A percentile compares a stretch with the other conserved stretches of the same genome.
phyloP scores from a whole-genome alignment of 2,329 filamentous ascomycete genomes.

The Phialocephala sp. region DNA sequence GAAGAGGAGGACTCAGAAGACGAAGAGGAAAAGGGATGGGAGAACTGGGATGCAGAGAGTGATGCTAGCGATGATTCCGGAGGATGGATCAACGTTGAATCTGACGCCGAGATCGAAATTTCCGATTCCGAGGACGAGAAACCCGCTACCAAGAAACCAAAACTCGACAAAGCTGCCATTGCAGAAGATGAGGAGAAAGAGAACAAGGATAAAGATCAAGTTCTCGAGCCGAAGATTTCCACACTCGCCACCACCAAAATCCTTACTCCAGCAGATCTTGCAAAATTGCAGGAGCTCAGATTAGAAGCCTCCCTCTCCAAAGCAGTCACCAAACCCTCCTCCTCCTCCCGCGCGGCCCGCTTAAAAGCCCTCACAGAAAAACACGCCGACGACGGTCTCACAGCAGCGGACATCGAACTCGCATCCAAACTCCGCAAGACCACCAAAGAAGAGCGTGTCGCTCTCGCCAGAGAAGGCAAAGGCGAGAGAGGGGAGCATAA shows the following conservation, averaged over 20 bases:
- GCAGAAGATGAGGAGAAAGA: slow-evolving; percentile 50
- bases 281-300: slow-evolving; percentile 89
- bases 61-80: slow-evolving; percentile 72
- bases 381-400: slow-evolving; percentile 86
- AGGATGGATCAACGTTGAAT: slow-evolving; percentile 91
- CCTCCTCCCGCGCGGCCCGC: slow-evolving; percentile 33
- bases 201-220: slow-evolving; percentile 46
- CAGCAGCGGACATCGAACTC: slow-evolving; percentile 89
- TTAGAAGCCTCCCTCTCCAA: slow-evolving; percentile 74
- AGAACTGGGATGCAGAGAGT: slow-evolving; percentile 45
- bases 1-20: slow-evolving; percentile 59
- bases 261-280: slow-evolving; percentile 93
- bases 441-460: slow-evolving; percentile 89
- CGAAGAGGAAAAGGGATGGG: slow-evolving; percentile 36
- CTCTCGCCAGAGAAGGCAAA: slow-evolving; percentile 82
- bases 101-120: slow-evolving; percentile 79
- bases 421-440: slow-evolving; percentile 80
- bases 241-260: slow-evolving; percentile 92
- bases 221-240: slow-evolving; percentile 55
- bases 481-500: slow-evolving; percentile 80
- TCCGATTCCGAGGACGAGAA: slow-evolving; percentile 78
- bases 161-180: slow-evolving; percentile 47
- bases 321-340: slow-evolving; percentile 51
- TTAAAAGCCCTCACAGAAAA: slow-evolving; percentile 55
- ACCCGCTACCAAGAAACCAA: slow-evolving; percentile 69